phyloP scores from a whole-genome alignment of 345 rosid species.

The Kernera saxatilis region DNA sequence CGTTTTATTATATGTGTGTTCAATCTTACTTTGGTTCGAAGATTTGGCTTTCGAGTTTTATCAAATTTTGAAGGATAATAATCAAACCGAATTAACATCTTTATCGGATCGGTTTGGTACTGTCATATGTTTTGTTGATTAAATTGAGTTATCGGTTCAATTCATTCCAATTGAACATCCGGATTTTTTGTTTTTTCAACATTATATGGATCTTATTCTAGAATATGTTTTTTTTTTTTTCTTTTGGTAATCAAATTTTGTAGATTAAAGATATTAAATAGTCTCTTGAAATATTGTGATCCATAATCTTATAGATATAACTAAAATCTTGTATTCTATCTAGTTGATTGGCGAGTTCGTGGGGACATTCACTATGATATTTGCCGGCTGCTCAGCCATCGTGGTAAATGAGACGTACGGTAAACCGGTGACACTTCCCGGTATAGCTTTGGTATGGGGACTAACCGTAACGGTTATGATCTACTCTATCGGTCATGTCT shows the following conservation, averaged over 20 bases:
- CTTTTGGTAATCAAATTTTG: background rate
- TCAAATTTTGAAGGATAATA: background rate
- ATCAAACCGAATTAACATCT: background rate
- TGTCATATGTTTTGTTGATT: background rate
- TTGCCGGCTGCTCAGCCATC: slow-evolving; percentile 35
- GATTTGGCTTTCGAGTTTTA: background rate
- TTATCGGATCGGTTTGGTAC: background rate
- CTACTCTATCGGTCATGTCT: slow-evolving; percentile 42
- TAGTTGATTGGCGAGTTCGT: slow-evolving; percentile 42
- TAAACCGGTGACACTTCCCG: slow-evolving; percentile 26
- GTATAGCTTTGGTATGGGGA: slow-evolving; percentile 41
- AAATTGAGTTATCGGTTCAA: background rate
- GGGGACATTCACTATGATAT: slow-evolving; percentile 42
- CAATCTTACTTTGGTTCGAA: background rate
- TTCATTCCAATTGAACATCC: background rate
- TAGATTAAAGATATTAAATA: background rate
- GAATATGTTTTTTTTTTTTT: background rate
- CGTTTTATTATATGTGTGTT: background rate
- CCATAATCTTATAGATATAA: background rate
- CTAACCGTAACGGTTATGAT: slow-evolving; percentile 37
- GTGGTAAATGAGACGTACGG: slow-evolving; percentile 31
- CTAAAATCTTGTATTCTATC: background rate
- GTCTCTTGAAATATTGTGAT: background rate
- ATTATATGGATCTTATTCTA: background rate
- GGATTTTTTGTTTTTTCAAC: background rate